Percentiles rank a stretch among this genome's conserved stretches.
Conservation (phyloP, 306 rosid genomes). For the Pachyrhizus erosus region DNA sequence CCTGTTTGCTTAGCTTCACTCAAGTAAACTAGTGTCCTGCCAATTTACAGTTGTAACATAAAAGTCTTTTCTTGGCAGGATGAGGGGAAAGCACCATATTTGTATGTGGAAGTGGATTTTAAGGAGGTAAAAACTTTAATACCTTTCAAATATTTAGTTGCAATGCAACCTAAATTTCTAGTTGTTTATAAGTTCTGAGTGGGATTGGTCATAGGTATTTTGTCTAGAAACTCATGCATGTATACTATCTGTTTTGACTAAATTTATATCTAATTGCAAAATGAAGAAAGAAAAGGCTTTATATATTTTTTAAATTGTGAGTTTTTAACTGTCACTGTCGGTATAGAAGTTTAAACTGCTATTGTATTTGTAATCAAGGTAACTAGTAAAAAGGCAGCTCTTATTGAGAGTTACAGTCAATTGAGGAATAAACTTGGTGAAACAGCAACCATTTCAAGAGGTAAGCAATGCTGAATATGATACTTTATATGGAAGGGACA, state of each 20-base stretch:
- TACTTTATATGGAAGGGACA: constrained; percentile 20
- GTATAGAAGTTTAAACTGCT: constrained; percentile 19
- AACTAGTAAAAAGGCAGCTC: constrained; percentile 83
- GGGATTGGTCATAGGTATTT: constrained; percentile 22
- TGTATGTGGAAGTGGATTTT: constrained; percentile 95
- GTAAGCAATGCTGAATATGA: constrained; percentile 47
- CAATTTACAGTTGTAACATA: constrained; percentile 30
- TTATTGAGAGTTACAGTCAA: constrained; percentile 70
- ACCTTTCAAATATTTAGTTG: constrained; percentile 36
- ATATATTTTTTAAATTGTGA: background rate
- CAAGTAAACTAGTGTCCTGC: constrained; percentile 17
- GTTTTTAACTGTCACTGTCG: constrained; percentile 1
- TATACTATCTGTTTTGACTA: constrained; percentile 20
- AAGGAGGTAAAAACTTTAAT: constrained; percentile 71
- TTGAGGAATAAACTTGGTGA: constrained; percentile 77
- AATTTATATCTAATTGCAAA: constrained; percentile 16
- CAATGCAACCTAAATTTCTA: constrained; percentile 24
- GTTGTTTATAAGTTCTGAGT: constrained; percentile 26
- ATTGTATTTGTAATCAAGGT: constrained; percentile 59
- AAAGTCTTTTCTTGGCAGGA: constrained; percentile 60
- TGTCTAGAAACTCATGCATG: background rate
- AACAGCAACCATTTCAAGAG: constrained; percentile 72
- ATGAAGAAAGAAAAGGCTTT: constrained; percentile 14
- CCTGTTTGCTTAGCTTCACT: constrained; percentile 25
- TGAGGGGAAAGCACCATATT: constrained; percentile 79